Percentiles rank a stretch among this genome's conserved stretches.
Conservation (phyloP, 352 stramenopile genomes). For the Aphanomyces euteiches region DNA sequence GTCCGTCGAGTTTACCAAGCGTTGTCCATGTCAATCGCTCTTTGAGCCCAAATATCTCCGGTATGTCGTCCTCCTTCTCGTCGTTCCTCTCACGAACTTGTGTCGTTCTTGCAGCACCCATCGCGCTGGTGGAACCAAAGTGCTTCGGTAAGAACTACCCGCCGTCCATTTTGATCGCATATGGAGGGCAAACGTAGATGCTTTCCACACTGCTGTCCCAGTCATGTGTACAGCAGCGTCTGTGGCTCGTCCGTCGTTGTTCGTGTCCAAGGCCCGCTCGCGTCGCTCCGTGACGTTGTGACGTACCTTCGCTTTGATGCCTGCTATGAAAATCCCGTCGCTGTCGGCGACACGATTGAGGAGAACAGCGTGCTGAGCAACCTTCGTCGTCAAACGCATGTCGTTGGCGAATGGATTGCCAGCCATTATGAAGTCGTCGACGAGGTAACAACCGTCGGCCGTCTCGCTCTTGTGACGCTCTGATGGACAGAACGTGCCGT, state of each 20-base stretch:
- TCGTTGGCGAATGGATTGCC: constrained; percentile 27
- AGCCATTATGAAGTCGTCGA: constrained; percentile 30
- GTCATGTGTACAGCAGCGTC: constrained; percentile 27
- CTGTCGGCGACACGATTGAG: constrained; percentile 19
- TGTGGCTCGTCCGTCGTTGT: constrained; percentile 27
- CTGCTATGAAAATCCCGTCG: constrained; percentile 10
- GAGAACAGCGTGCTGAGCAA: constrained; percentile 20
- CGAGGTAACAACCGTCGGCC: not conserved
- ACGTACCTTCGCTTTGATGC: constrained; percentile 31
- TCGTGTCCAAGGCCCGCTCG: constrained; percentile 1
- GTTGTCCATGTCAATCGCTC: too few relatives aligned
- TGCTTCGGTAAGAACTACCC: constrained; percentile 11
- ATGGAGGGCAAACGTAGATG: constrained; percentile 9
- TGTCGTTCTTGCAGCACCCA: constrained; percentile 12
- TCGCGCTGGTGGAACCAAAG: constrained; percentile 27
- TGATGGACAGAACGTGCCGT: constrained; percentile 4
- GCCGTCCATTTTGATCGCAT: not conserved
- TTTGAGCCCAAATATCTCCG: too few relatives aligned
- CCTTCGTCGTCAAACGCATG: constrained; percentile 20
- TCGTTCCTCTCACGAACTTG: too few relatives aligned
- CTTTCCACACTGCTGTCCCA: constrained; percentile 30
- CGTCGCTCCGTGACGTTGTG: not conserved
- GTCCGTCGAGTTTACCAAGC: too few relatives aligned
- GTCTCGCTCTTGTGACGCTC: not conserved
- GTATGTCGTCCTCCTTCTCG: too few relatives aligned